Percentiles rank a stretch among this genome's conserved stretches.
Evolutionary conservation across 805 yeast genomes (phyloP).

Genomic region (Zygosaccharomyces rouxii): DNA sequence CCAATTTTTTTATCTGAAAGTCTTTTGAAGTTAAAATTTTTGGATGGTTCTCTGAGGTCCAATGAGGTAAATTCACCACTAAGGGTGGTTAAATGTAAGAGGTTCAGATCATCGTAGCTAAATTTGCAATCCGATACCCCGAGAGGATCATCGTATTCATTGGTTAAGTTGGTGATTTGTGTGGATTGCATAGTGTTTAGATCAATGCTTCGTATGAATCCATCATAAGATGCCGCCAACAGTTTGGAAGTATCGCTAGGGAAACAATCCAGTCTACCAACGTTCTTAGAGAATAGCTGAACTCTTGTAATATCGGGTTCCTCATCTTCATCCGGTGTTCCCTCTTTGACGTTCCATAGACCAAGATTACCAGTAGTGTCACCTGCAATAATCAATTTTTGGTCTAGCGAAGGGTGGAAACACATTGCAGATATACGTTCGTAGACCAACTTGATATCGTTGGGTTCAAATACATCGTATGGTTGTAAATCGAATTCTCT

Average conservation of each 20-base stretch:
- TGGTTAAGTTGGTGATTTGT: slow-evolving; percentile 56
- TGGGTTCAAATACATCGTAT: slow-evolving; percentile 57
- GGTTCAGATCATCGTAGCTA: slow-evolving; percentile 45
- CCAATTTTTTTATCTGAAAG: slow-evolving; percentile 91
- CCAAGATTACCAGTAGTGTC: slow-evolving; percentile 87
- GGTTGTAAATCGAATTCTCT: slow-evolving; percentile 50
- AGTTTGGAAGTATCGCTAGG: slow-evolving; percentile 49
- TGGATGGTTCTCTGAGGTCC: slow-evolving; percentile 54
- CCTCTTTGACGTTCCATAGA: slow-evolving; percentile 66
- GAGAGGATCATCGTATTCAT: slow-evolving; percentile 47
- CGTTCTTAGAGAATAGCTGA: slow-evolving; percentile 70
- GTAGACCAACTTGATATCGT: slow-evolving; percentile 60
- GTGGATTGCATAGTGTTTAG: slow-evolving; percentile 53
- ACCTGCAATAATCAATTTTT: slow-evolving; percentile 72
- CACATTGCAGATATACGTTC: slow-evolving; percentile 69
- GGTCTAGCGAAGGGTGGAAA: slow-evolving; percentile 69
- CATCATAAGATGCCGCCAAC: slow-evolving; percentile 79
- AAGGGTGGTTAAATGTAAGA: slow-evolving; percentile 69
- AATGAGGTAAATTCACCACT: slow-evolving; percentile 73
- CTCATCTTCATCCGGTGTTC: slow-evolving; percentile 38
- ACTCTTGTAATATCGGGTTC: slow-evolving; percentile 55
- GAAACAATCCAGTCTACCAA: slow-evolving; percentile 59
- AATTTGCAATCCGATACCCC: slow-evolving; percentile 76
- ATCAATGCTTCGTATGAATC: slow-evolving; percentile 72
- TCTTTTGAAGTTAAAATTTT: slow-evolving; percentile 42